A percentile compares a stretch with the other conserved stretches of the same genome.
phyloP scores from a whole-genome alignment of 176 grass and related monocot species.

The Carex parvula region DNA sequence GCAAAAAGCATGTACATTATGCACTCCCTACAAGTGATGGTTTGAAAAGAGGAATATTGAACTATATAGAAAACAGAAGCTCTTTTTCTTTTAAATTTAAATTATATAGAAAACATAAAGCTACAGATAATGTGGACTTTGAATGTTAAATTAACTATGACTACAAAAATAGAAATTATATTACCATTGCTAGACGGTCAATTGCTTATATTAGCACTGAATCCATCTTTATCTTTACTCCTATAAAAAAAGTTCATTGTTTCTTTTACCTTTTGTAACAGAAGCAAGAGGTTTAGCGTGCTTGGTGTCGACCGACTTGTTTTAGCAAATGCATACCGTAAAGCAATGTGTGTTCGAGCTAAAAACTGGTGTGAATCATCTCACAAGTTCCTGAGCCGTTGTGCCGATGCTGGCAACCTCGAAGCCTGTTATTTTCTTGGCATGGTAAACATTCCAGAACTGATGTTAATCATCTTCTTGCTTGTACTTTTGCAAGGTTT shows the following conservation, averaged over 20 bases:
- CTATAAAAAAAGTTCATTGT: background rate
- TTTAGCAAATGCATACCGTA: slow-evolving; percentile 34
- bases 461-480: background rate
- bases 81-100: background rate
- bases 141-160: background rate
- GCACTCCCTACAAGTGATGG: background rate
- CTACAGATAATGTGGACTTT: slow-evolving; percentile 5
- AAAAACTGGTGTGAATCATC: slow-evolving; percentile 50
- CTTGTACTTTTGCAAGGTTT: background rate
- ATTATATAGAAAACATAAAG: background rate
- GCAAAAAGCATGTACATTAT: background rate
- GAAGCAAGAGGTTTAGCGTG: slow-evolving; percentile 55
- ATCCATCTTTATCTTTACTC: background rate
- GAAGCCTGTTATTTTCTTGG: slow-evolving; percentile 72
- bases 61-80: background rate
- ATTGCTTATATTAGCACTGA: background rate
- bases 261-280: slow-evolving; percentile 11
- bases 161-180: background rate
- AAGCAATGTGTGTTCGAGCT: slow-evolving; percentile 47
- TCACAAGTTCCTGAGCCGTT: slow-evolving; percentile 50
- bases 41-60: background rate
- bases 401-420: slow-evolving; percentile 56
- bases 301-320: slow-evolving; percentile 35
- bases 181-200: background rate
- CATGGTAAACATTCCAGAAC: slow-evolving; percentile 42